Conservation (phyloP, 2,329 filamentous ascomycete genomes). For the Arthrobotrys conoides region DNA sequence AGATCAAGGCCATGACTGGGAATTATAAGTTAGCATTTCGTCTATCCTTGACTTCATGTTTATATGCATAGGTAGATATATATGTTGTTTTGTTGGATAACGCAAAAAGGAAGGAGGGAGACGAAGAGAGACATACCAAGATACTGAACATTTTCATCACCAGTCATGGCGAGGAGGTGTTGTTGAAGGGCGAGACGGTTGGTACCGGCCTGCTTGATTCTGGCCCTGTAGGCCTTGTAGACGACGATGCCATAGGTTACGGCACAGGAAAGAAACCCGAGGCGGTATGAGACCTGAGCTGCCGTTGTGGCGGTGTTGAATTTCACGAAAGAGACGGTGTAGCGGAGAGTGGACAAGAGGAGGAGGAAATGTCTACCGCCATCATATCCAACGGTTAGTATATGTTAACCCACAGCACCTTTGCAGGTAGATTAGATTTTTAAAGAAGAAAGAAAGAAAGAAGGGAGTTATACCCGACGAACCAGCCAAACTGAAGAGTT, state of each 20-base stretch:
- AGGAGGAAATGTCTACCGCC: slow-evolving; percentile 83
- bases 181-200: slow-evolving; percentile 73
- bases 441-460: slow-evolving; percentile 58
- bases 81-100: not conserved
- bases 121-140: slow-evolving; percentile 77
- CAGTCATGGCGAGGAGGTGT: slow-evolving; percentile 76
- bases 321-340: slow-evolving; percentile 85
- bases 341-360: slow-evolving; percentile 85
- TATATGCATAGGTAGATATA: not conserved
- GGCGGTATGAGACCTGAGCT: slow-evolving; percentile 88
- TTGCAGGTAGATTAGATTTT: no score
- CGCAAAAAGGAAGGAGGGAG: slow-evolving; percentile 6
- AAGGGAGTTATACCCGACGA: slow-evolving; percentile 77
- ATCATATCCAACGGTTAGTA: slow-evolving; percentile 2
- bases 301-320: slow-evolving; percentile 86
- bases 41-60: slow-evolving; percentile 8
- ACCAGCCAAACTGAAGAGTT: slow-evolving; percentile 93
- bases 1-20: slow-evolving; percentile 90
- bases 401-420: slow-evolving; percentile 1
- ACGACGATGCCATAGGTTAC: slow-evolving; percentile 98
- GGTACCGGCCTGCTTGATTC: slow-evolving; percentile 72
- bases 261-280: slow-evolving; percentile 89
- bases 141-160: slow-evolving; percentile 98
- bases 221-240: slow-evolving; percentile 94
- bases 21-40: slow-evolving; percentile 4